Evolutionary conservation across 1,284 basidiomycete genomes (phyloP).

Genomic region (Fomes fomentarius): DNA sequence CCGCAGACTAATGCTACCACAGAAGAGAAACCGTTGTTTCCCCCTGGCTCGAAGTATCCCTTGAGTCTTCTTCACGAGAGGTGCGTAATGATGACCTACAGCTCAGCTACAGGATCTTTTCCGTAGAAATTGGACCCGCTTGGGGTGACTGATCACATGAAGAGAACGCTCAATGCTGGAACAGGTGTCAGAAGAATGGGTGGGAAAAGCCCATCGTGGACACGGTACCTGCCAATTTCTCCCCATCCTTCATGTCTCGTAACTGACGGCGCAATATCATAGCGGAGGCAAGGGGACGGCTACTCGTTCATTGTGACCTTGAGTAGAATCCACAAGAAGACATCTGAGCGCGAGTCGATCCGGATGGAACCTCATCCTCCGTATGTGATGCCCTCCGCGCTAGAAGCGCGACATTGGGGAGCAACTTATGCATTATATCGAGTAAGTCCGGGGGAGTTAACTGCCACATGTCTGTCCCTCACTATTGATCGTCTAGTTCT

Average conservation of each 20-base stretch:
- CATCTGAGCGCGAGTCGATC: conserved; percentile 70
- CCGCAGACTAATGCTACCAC: conserved; percentile 19
- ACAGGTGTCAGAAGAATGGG: conserved; percentile 81
- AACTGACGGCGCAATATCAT: conserved; percentile 27
- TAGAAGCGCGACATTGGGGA: conserved; percentile 86
- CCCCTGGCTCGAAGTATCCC: conserved; percentile 82
- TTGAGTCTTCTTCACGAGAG: conserved; percentile 77
- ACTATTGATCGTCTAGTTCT: conserved; percentile 56
- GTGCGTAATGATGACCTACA: too few species aligned
- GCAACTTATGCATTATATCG: conserved; percentile 88
- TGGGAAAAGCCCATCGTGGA: conserved; percentile 84
- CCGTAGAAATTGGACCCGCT: too few species aligned
- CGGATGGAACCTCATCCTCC: conserved; percentile 74
- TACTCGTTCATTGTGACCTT: conserved; percentile 70
- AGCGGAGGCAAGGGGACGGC: conserved; percentile 52
- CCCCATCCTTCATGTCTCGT: background rate
- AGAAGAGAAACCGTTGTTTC: conserved; percentile 68
- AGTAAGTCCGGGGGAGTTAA: conserved; percentile 49
- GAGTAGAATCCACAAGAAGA: conserved; percentile 69
- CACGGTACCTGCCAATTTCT: conserved; percentile 50
- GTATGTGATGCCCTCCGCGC: conserved; percentile 59
- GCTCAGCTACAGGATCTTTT: too few species aligned
- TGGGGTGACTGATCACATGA: too few species aligned
- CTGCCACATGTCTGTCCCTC: background rate
- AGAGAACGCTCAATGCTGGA: background rate